A percentile compares a stretch with the other conserved stretches of the same genome.
These are phyloP conservation scores for Hyphopichia buzzinii DNA, from an alignment of 1,139 yeast genomes.

Conservation along the genomic window DNA sequence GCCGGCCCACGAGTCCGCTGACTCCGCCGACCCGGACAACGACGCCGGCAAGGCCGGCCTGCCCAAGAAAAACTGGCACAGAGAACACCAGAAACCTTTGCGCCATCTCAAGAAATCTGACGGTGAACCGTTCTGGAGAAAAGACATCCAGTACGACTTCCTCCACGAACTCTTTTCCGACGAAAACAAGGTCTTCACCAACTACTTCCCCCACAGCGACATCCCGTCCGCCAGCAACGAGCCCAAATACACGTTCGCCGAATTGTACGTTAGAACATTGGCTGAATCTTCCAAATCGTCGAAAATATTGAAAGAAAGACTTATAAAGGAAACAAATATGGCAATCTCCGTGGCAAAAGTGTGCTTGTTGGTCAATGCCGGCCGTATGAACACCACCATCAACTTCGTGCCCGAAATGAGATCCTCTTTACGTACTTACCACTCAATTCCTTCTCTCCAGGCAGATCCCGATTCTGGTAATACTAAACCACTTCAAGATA, in stretches of 20 bases:
- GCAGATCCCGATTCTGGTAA: conserved; percentile 52
- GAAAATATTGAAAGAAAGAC: conserved; percentile 73
- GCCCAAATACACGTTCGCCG: conserved; percentile 72
- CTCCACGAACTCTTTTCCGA: conserved; percentile 64
- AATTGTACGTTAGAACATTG: conserved; percentile 75
- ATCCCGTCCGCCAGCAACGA: conserved; percentile 37
- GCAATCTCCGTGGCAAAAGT: conserved; percentile 78
- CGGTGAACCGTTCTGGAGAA: conserved; percentile 90
- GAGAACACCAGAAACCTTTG: conserved; percentile 19
- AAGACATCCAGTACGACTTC: conserved; percentile 84
- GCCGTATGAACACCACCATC: conserved; percentile 92
- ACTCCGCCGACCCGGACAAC: conserved; percentile 10
- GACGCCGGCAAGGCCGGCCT: conserved; percentile 10
- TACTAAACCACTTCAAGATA: conserved; percentile 84
- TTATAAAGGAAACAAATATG: conserved; percentile 59
- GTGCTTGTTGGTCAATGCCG: conserved; percentile 84
- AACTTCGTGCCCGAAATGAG: conserved; percentile 97
- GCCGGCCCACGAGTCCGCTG: conserved; percentile 9
- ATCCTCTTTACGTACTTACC: conserved; percentile 87
- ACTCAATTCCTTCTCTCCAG: conserved; percentile 88
- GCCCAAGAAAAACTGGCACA: neutral
- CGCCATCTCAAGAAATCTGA: conserved; percentile 79
- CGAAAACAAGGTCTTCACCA: conserved; percentile 64
- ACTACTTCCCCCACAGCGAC: conserved; percentile 42
- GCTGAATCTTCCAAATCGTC: conserved; percentile 85